Evolutionary conservation across 345 rosid genomes (phyloP), one percentile per base, ranked within the genome.

Genomic region (Theobroma cacao): DNA sequence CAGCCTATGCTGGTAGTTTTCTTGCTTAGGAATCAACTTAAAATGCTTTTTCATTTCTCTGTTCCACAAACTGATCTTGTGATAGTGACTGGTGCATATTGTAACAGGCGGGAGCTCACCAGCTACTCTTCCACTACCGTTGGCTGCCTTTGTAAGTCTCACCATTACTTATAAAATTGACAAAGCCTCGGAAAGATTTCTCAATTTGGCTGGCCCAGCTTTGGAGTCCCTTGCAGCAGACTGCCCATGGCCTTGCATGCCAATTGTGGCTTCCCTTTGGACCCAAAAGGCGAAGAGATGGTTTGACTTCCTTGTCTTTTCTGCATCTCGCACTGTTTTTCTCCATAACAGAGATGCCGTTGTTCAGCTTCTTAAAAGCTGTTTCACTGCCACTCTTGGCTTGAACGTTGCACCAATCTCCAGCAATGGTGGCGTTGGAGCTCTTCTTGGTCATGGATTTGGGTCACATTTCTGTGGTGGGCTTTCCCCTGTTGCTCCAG

Each of bases 191-290:
- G 97, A 96, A 75, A 84, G 97, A 75, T 90, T 85, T 82, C 97
- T 96, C 75, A 90, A 89, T 82, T 80, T 96, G 74, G 90, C 98
- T 80, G 98, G 91, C 74, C 98, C 98, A 62, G 94, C 98, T 60
- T 77, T 96, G 84, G 98, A 86, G 83, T 82, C 91, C 84, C 93
- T 96, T 72, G 97, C 98, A 78, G 93, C 98, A 63, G 91, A 94
- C 75, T 96, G 98, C 77, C 99, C 97, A 6, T 96, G 99, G 99
- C 99, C 99, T 72, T 92, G 97, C 90, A 89, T 94, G 98, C 98
- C 99, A 14, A 91, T 96, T 28, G 91, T 96, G 79, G 87, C 95
- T 66, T 91, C 99, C 28, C 78, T 96, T 30, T 96, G 98, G 99
- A 88, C 97, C 62, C 99, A 94, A 87, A 94, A 96, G 88, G 99